These are phyloP conservation scores for Neocucurbitaria cava DNA, from an alignment of 2,329 filamentous ascomycete genomes.

Conservation along the genomic window DNA sequence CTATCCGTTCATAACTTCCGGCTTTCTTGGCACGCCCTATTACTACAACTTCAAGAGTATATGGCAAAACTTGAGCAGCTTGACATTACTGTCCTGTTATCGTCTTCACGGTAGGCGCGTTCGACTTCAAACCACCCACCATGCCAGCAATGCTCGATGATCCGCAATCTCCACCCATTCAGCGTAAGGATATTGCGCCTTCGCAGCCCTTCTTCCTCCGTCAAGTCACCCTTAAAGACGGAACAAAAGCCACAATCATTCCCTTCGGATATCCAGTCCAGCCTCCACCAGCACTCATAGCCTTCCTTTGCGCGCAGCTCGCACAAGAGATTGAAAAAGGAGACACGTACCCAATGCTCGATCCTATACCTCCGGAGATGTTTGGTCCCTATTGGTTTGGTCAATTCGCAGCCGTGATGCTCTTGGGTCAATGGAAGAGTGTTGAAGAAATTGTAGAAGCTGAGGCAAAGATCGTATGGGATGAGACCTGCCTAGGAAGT, in stretches of 20 bases:
- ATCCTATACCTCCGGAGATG: conserved; percentile 71
- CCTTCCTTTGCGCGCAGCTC: conserved; percentile 78
- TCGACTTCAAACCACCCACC: neutral
- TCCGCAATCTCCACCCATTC: conserved; percentile 67
- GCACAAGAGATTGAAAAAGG: conserved; percentile 87
- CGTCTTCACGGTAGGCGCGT: neutral
- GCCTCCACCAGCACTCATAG: conserved; percentile 72
- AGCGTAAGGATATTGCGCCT: conserved; percentile 57
- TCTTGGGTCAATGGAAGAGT: conserved; percentile 69
- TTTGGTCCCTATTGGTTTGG: conserved; percentile 87
- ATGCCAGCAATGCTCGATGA: conserved; percentile 81
- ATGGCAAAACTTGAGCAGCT: neutral
- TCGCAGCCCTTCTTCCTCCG: conserved; percentile 71
- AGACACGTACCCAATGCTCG: conserved; percentile 86
- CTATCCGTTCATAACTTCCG: neutral
- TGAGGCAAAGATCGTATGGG: conserved; percentile 60
- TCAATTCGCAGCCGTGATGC: conserved; percentile 84
- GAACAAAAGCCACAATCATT: conserved; percentile 74
- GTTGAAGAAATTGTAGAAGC: conserved; percentile 53
- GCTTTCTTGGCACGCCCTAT: neutral
- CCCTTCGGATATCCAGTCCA: conserved; percentile 75
- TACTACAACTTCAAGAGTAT: neutral
- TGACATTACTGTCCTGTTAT: neutral
- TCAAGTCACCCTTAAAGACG: conserved; percentile 79
- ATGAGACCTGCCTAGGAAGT: conserved; percentile 77